Evolutionary conservation across 352 stramenopile genomes (phyloP), one percentile per base, ranked within the genome.

Genomic region (Elongisporangium senticosum): DNA sequence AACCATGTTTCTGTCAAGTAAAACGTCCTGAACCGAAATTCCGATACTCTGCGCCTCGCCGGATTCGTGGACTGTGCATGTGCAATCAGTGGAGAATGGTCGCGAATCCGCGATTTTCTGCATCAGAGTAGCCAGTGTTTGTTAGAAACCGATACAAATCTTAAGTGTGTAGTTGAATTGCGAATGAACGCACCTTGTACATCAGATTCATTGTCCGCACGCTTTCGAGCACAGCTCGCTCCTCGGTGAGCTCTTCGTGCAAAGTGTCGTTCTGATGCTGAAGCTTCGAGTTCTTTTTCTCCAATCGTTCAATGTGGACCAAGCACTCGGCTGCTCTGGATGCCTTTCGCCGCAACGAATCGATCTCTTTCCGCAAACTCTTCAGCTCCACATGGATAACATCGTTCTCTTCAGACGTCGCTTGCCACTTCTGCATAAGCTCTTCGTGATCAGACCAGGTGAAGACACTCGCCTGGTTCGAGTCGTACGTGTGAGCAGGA

Each of bases 201-300:
- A 83, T 81, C 1, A 83, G 53, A 48, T 83, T 84, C 68, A 87
- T 86, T 2, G 76, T 76, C 11, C 73, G 74, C 2, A 88, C 62
- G 62, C 83, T 93, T 40, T 89, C 79, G 43, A 85, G 71, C 14
- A 93, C 59, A 20, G 72, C 75, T 24, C 76, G 75, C 26, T 86
- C 75, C 55, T 93, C 83, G 24, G 68, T 80, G 8, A 81, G 69
- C 58, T 93, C 83, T 64, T 87, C 74, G 28, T 68, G 60, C 7
- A 93, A 65, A 33, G 72, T 60, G 19, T 88, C 75, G 53, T 87
- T 89, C 0, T 64, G 58, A 15, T 67, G 65, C 59, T 86, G 77
- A 23, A 90, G 52, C 55, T 85, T 83, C 58, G 67, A 54, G 37
- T 74, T 69, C 17, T 75, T 73, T 55, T 80, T 87, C 59, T 93